Percentiles rank a stretch among this genome's conserved stretches.
Evolutionary conservation across 768 basidiomycete genomes (phyloP).

Genomic region (Pluteus cervinus): DNA sequence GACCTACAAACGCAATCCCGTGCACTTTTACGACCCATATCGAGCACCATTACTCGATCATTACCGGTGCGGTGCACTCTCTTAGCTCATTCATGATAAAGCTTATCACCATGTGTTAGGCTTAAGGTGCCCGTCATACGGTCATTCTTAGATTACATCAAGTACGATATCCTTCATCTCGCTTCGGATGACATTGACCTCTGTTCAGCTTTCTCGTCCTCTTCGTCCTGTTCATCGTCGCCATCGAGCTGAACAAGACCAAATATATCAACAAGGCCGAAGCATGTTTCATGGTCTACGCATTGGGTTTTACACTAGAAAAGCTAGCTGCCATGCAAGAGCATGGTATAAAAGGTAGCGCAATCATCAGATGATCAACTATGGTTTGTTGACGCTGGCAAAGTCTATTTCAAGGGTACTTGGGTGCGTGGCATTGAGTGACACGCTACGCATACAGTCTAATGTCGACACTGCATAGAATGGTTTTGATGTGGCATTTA

Average conservation of each 20-base stretch:
- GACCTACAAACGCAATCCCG: constrained; percentile 90
- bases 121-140: constrained; percentile 93
- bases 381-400: constrained; percentile 2
- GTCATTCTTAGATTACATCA: constrained; percentile 82
- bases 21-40: constrained; percentile 93
- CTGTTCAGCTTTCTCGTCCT: constrained; percentile 64
- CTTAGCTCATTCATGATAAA: not conserved
- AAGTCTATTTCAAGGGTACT: constrained; percentile 81
- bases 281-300: constrained; percentile 70
- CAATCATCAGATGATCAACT: not conserved
- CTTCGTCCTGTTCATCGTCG: constrained; percentile 72
- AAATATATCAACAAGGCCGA: constrained; percentile 63
- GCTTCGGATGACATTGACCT: constrained; percentile 7
- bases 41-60: constrained; percentile 93
- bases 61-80: constrained; percentile 60
- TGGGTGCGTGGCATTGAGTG: constrained; percentile 45
- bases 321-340: constrained; percentile 95
- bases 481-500: constrained; percentile 90
- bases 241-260: constrained; percentile 67
- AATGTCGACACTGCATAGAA: constrained; percentile 43
- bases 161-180: constrained; percentile 37
- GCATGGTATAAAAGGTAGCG: constrained; percentile 80
- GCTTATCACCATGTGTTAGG: constrained; percentile 26
- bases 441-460: not conserved
- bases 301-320: constrained; percentile 82